These are phyloP conservation scores for Diaporthe batatas DNA, from an alignment of 2,329 filamentous ascomycete species.

Conservation along the genomic window DNA sequence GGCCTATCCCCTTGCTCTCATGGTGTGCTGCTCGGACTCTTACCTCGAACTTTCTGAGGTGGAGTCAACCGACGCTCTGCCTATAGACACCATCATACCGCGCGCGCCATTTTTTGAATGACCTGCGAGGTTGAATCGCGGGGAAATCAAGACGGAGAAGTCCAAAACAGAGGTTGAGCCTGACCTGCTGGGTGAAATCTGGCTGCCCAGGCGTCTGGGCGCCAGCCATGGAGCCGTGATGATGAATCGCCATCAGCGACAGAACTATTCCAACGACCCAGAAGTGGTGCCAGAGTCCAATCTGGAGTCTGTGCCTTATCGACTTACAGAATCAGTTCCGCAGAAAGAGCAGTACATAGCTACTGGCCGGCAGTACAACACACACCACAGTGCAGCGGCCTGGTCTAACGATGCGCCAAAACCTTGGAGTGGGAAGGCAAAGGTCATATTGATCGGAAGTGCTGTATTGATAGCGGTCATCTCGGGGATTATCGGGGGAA, in stretches of 20 bases:
- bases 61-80: not conserved
- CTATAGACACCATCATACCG: not conserved
- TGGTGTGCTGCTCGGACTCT: no score
- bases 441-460: not conserved
- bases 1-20: not conserved
- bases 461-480: slow-evolving; percentile 16
- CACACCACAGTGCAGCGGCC: not conserved
- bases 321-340: not conserved
- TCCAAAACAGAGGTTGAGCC: no score
- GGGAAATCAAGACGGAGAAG: not conserved
- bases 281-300: slow-evolving; percentile 24
- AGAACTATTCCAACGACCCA: slow-evolving; percentile 3
- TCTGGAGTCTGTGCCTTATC: not conserved
- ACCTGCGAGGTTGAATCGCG: not conserved
- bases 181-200: not conserved
- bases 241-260: not conserved
- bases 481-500: slow-evolving; percentile 5
- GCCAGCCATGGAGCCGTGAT: not conserved
- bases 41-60: not conserved
- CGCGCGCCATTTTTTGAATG: not conserved
- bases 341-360: not conserved
- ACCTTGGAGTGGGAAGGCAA: not conserved
- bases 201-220: not conserved
- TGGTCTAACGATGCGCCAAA: not conserved
- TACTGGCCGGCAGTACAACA: not conserved